Conservation (phyloP, 2,329 filamentous ascomycete species). For the Verruconis gallopava region DNA sequence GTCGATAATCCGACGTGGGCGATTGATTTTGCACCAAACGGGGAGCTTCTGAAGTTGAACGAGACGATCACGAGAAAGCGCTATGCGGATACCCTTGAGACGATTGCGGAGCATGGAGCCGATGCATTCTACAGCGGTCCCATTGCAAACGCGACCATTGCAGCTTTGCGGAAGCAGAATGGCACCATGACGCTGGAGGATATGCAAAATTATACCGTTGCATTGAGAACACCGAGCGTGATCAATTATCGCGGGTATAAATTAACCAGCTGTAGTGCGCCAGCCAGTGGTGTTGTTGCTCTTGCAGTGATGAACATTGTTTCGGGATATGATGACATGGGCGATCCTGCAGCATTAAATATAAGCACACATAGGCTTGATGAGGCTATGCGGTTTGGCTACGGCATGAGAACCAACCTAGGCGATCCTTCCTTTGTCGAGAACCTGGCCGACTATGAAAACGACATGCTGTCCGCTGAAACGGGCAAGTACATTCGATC, state of each 20-base stretch:
- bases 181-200: slow-evolving; percentile 82
- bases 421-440: slow-evolving; percentile 69
- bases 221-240: slow-evolving; percentile 46
- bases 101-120: slow-evolving; percentile 58
- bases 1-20: slow-evolving; percentile 68
- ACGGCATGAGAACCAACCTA: slow-evolving; percentile 60
- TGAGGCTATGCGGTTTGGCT: slow-evolving; percentile 83
- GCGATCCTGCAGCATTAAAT: slow-evolving; percentile 42
- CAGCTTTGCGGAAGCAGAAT: slow-evolving; percentile 51
- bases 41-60: slow-evolving; percentile 55
- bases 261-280: slow-evolving; percentile 57
- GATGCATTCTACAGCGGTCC: slow-evolving; percentile 63
- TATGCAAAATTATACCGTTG: slow-evolving; percentile 58
- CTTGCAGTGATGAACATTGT: slow-evolving; percentile 70
- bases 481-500: slow-evolving; percentile 47
- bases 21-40: slow-evolving; percentile 76
- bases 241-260: slow-evolving; percentile 50
- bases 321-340: slow-evolving; percentile 59
- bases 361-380: slow-evolving; percentile 70
- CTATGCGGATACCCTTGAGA: slow-evolving; percentile 68
- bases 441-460: slow-evolving; percentile 50
- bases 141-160: slow-evolving; percentile 61
- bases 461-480: slow-evolving; percentile 49
- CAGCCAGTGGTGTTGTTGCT: slow-evolving; percentile 64
- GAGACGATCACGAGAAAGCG: slow-evolving; percentile 70